A percentile compares a stretch with the other conserved stretches of the same genome.
Conservation (phyloP, 2,329 filamentous ascomycete genomes). For the Neoarthrinium moseri region DNA sequence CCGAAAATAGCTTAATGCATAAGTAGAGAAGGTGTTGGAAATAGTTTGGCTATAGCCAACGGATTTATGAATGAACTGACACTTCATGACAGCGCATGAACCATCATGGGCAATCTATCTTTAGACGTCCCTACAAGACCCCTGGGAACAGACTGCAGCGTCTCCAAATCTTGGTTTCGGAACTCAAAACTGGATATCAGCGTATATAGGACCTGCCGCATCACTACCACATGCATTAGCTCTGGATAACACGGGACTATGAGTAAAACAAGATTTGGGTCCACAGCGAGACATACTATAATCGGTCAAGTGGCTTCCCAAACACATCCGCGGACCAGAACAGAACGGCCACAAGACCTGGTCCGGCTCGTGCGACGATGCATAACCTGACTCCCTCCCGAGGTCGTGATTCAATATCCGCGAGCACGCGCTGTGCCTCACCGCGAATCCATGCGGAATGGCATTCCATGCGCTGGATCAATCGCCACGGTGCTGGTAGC, state of each 20-base stretch:
- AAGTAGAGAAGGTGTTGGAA: not conserved
- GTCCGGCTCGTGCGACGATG: too few species aligned
- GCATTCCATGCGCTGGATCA: too few species aligned
- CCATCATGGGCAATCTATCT: not conserved
- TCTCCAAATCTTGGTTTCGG: not conserved
- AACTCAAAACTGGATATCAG: not conserved
- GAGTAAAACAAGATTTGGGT: not conserved
- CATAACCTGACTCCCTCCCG: too few species aligned
- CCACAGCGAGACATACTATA: not conserved
- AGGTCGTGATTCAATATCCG: too few species aligned
- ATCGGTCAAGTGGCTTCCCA: not conserved
- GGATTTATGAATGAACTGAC: too few species aligned
- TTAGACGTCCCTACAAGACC: not conserved
- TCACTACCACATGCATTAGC: not conserved
- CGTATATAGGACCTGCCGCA: not conserved
- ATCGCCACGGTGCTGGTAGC: too few species aligned
- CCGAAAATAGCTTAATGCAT: too few species aligned
- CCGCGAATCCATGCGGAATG: too few species aligned
- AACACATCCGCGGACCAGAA: not conserved
- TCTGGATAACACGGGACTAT: not conserved
- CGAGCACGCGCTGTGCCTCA: too few species aligned
- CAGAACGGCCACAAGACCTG: not conserved
- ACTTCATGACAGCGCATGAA: not conserved
- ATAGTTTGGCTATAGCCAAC: not conserved
- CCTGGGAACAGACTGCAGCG: not conserved